phyloP scores from a whole-genome alignment of 805 yeast genomes.

The Hanseniaspora meyeri region DNA sequence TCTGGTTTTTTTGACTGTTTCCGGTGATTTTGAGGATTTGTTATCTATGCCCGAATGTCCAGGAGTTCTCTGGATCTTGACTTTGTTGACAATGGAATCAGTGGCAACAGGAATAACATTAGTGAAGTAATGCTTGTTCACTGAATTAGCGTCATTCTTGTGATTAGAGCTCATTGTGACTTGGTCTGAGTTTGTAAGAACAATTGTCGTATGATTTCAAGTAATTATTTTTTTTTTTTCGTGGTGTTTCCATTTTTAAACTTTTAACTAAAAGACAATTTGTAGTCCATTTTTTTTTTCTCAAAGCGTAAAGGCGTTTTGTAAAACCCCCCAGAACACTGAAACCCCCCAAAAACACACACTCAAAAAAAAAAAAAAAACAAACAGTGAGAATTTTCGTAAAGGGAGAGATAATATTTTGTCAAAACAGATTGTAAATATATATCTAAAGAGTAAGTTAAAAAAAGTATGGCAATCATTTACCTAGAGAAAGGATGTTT shows the following conservation, averaged over 20 bases:
- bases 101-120: constrained; percentile 9
- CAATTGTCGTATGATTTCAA: not conserved
- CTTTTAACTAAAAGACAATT: not conserved
- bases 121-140: not conserved
- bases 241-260: not conserved
- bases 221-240: no score
- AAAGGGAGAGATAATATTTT: no score
- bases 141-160: not conserved
- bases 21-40: not conserved
- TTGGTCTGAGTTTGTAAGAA: not conserved
- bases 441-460: no score
- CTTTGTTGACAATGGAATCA: constrained; percentile 1
- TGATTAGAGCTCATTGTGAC: not conserved
- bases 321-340: no score
- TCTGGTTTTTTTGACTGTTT: constrained; percentile 18
- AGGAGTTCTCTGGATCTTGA: not conserved
- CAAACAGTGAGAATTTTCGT: no score
- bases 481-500: constrained; percentile 40
- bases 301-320: not conserved
- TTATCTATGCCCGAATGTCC: not conserved
- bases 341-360: no score
- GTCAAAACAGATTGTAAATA: no score
- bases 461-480: not conserved
- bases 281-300: not conserved
- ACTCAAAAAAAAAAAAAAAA: no score